These are phyloP conservation scores for Moelleriella libera DNA, from an alignment of 2,329 filamentous ascomycete genomes.

Conservation along the genomic window DNA sequence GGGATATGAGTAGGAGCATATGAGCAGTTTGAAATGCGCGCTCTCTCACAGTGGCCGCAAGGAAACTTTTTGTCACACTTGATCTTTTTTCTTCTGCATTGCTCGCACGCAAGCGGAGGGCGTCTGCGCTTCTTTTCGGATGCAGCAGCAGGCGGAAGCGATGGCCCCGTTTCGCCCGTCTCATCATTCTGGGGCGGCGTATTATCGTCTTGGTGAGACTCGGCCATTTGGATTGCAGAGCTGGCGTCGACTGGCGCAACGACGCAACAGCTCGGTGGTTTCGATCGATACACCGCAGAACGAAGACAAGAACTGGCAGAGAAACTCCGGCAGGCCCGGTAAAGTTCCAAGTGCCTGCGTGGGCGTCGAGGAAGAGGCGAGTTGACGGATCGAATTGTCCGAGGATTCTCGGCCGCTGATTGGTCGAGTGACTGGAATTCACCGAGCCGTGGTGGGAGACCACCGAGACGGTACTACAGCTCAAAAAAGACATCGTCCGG, in stretches of 20 bases:
- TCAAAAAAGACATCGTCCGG: too few relatives aligned
- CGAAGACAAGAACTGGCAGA: too few relatives aligned
- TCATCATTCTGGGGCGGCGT: neutral
- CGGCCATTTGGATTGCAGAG: neutral
- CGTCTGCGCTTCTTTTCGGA: constrained; percentile 22
- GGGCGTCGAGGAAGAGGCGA: neutral
- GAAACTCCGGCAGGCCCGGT: too few relatives aligned
- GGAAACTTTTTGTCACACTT: constrained; percentile 44
- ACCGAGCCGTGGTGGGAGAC: neutral
- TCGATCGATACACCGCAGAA: too few relatives aligned
- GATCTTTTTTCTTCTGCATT: constrained; percentile 47
- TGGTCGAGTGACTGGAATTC: neutral
- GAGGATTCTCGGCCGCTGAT: neutral
- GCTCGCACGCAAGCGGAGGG: constrained; percentile 34
- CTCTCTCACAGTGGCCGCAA: constrained; percentile 44
- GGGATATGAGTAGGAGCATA: constrained; percentile 27
- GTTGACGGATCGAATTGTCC: neutral
- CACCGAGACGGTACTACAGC: too few relatives aligned
- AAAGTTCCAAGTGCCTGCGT: neutral
- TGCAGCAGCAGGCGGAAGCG: neutral
- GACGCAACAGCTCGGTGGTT: too few relatives aligned
- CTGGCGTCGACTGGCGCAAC: too few relatives aligned
- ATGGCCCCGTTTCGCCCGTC: neutral
- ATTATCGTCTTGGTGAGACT: too few relatives aligned
- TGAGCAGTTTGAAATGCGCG: constrained; percentile 37